Base-by-base conservation (phyloP, 2,329 filamentous ascomycete genomes). In the Fusarium beomiforme region DNA sequence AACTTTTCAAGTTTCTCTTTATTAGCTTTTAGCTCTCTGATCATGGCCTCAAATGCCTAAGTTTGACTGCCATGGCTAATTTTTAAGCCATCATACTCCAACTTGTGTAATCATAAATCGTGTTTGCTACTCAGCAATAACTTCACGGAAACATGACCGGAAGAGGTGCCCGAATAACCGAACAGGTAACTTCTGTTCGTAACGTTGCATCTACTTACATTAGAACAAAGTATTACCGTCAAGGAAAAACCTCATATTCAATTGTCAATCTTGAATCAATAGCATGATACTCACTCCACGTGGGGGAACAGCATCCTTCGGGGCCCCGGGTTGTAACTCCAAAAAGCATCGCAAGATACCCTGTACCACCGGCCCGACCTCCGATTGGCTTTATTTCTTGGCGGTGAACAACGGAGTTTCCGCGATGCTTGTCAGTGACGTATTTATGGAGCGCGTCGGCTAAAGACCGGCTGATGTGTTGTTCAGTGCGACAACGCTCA, bases 321-420 rank as follows among this genome's bases (percentile, higher is more conserved):
- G 14, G 17, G 11, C 42, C 7, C 36, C 42, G 36, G 36, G 13
- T 64, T 19, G 2, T 8, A 21, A 36, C 46, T 46, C 12, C 0
- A 7, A 10, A 29, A 44, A 24, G 4, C 16, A 50, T 50, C 14
- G 21, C 21, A 1, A 6, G 31, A 26, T 66, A 66, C 63, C 61
- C 53, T 66, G 44, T 51, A 66, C 17, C 14, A 2, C 10, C 64
- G 64, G 62, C 36, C 9, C 1, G 0, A 3, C 0, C 2, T 8
- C 64, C 64, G 64, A 67, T 67, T 67, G n/a, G 64, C 5, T 12
- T 2, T 1, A 4, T 31, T 9, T n/a, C 10, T 29, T n/a, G 19
- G 46, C 62, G 64, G 63, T 67, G 62, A 67, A n/a, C 4, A 2
- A 34, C 53, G 63, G 63, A 66, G 62, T 7, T 23, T 66, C 62